Evolutionary conservation across 441 rosid species (phyloP).

Genomic region (Capsella rubella): DNA sequence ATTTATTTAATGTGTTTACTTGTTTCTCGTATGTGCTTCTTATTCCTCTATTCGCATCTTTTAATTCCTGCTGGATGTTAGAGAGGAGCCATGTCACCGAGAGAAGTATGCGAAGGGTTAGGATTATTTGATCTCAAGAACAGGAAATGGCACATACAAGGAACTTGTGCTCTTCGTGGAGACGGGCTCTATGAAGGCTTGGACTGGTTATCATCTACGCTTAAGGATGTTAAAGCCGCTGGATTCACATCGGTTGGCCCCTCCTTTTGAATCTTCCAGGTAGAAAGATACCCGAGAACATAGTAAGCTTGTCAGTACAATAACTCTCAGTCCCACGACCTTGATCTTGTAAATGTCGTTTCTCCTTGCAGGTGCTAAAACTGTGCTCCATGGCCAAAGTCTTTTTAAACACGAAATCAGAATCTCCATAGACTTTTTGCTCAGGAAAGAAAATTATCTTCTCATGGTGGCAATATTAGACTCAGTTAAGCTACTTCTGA

Average conservation of each 20-base stretch:
- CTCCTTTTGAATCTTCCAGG: conserved; percentile 63
- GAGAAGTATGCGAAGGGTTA: conserved; percentile 93
- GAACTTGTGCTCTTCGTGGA: conserved; percentile 94
- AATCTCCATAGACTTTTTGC: conserved; percentile 10
- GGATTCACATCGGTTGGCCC: conserved; percentile 88
- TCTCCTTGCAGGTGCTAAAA: conserved; percentile 21
- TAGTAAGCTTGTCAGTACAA: conserved; percentile 10
- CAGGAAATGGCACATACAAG: conserved; percentile 99
- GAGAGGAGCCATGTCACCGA: conserved; percentile 98
- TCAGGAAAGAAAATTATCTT: conserved; percentile 8
- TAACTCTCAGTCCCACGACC: conserved; percentile 10
- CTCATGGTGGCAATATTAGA: conserved; percentile 31
- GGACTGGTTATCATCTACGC: conserved; percentile 92
- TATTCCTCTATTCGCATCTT: neutral
- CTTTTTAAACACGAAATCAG: conserved; percentile 15
- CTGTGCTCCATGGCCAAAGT: conserved; percentile 18
- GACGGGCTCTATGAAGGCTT: conserved; percentile 97
- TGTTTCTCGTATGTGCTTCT: neutral
- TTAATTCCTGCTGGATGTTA: conserved; percentile 35
- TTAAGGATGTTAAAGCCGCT: conserved; percentile 93
- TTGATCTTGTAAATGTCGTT: conserved; percentile 24
- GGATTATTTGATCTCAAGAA: conserved; percentile 92
- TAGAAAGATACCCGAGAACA: conserved; percentile 26
- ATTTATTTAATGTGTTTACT: neutral
- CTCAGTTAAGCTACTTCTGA: conserved; percentile 16